Conservation (phyloP, 768 basidiomycete species). For the Tulasnella sp. region DNA sequence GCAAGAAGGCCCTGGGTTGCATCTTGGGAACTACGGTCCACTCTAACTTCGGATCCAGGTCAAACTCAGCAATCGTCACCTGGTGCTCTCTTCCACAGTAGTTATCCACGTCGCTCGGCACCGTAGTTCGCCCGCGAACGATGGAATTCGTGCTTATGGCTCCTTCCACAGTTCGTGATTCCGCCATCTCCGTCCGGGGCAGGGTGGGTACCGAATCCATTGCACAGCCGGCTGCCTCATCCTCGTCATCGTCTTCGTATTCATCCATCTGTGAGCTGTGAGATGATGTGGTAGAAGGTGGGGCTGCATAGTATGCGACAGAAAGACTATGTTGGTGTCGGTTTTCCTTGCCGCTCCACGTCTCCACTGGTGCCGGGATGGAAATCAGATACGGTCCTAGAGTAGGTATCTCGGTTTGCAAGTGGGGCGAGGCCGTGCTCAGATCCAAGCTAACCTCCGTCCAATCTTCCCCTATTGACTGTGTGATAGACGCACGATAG, state of each 20-base stretch:
- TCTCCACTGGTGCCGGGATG: too few relatives aligned
- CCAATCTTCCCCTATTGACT: constrained; percentile 21
- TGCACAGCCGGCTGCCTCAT: neutral
- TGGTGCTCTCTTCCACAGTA: neutral
- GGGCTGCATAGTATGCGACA: constrained; percentile 6
- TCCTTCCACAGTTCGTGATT: constrained; percentile 3
- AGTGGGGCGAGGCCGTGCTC: constrained; percentile 19
- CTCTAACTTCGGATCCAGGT: constrained; percentile 15
- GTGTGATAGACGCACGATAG: constrained; percentile 20
- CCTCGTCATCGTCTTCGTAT: neutral
- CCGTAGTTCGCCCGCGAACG: constrained; percentile 9
- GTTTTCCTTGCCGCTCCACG: too few relatives aligned
- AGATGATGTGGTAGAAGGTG: neutral
- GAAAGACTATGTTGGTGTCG: too few relatives aligned
- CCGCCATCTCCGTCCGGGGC: neutral
- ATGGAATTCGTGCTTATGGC: constrained; percentile 13
- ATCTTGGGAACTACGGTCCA: constrained; percentile 17
- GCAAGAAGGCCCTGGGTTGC: neutral
- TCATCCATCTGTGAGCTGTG: neutral
- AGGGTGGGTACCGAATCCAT: too few relatives aligned
- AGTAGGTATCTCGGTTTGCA: constrained; percentile 13
- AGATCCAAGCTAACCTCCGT: constrained; percentile 16
- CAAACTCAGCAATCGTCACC: constrained; percentile 10
- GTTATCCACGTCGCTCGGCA: constrained; percentile 9
- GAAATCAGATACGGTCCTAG: constrained; percentile 16